phyloP scores from a whole-genome alignment of 306 rosid species.

The barrel medic (Medicago truncatula) region DNA sequence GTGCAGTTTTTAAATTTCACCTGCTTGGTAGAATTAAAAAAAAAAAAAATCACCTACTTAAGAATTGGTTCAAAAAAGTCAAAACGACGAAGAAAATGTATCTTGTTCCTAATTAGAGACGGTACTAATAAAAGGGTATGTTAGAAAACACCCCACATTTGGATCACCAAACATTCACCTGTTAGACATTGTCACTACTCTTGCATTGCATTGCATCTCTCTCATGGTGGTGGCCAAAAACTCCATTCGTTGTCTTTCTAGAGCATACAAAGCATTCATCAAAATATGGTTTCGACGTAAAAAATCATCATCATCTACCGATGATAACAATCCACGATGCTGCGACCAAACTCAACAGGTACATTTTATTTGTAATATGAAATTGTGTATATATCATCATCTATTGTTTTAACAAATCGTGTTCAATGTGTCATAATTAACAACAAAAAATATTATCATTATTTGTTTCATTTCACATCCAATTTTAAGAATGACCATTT shows the following conservation, averaged over 20 bases:
- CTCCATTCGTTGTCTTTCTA: slow-evolving; percentile 47
- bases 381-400: background rate
- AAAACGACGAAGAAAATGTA: background rate
- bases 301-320: slow-evolving; percentile 32
- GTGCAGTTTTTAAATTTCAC: background rate
- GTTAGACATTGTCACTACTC: slow-evolving; percentile 37
- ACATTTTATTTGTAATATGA: background rate
- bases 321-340: background rate
- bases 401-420: background rate
- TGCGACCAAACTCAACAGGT: slow-evolving; percentile 28
- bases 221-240: slow-evolving; percentile 55
- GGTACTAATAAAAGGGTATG: slow-evolving; percentile 34
- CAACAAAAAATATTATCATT: slow-evolving; percentile 4
- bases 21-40: background rate
- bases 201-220: slow-evolving; percentile 1
- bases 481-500: background rate
- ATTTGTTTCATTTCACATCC: background rate
- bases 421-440: background rate
- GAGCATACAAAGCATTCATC: slow-evolving; percentile 54
- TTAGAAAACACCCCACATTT: slow-evolving; percentile 22
- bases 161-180: slow-evolving; percentile 39
- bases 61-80: background rate
- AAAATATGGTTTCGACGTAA: slow-evolving; percentile 48
- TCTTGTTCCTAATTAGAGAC: slow-evolving; percentile 13
- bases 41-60: background rate